phyloP scores from a whole-genome alignment of 208 protist genomes.

The Trichomonas tenax region DNA sequence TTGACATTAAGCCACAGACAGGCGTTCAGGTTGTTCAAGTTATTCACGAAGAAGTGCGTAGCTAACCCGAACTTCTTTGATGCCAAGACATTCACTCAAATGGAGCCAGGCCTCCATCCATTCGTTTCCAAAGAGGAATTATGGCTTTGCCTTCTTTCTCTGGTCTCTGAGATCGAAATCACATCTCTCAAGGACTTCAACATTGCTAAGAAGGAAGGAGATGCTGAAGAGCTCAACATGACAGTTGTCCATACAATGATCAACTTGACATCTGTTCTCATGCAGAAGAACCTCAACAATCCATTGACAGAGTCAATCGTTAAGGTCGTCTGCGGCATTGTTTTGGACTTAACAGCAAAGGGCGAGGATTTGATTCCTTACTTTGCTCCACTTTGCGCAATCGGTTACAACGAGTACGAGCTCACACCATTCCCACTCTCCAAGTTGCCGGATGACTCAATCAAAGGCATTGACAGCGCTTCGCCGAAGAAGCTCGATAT shows the following conservation, averaged over 20 bases:
- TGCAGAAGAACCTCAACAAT: neutral
- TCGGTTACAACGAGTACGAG: neutral
- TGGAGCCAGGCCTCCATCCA: neutral
- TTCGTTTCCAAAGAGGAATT: neutral
- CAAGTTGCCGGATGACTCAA: neutral
- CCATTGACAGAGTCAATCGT: neutral
- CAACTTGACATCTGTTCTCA: neutral
- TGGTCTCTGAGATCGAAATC: neutral
- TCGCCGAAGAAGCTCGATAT: neutral
- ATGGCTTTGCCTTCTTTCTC: neutral
- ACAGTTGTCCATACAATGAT: neutral
- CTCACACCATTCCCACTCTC: neutral
- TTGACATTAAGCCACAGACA: neutral
- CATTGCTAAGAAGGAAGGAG: neutral
- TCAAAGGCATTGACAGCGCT: neutral
- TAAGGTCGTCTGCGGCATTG: neutral
- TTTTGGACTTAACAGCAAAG: neutral
- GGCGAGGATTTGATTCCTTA: neutral
- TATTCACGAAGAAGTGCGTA: neutral
- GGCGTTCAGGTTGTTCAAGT: neutral
- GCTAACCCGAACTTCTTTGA: neutral
- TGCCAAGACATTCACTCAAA: neutral
- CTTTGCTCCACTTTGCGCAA: neutral
- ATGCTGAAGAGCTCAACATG: neutral
- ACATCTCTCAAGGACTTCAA: neutral